Base-by-base conservation (phyloP, 2,329 filamentous ascomycete species). In the Helotiales sp. region DNA sequence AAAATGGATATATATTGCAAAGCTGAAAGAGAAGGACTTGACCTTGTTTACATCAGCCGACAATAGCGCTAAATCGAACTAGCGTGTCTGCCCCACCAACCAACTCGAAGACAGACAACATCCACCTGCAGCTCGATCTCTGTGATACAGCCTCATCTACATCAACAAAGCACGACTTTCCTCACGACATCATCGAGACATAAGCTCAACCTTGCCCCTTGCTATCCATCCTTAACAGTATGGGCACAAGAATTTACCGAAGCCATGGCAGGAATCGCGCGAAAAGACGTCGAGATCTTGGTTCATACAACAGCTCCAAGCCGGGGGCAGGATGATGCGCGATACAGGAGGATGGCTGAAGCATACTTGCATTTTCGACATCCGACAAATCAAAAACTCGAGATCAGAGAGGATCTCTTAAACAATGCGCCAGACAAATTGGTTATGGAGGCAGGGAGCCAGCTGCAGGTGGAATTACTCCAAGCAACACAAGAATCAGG, bases 381-480 rank as follows among this genome's bases (percentile, higher is more conserved):
- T 13, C 60, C 59, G 24, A 69, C 52, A 20, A 52, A 67, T 17
- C 50, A 63, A 20, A 64, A 26, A 32, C 28, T 76, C 28, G 47
- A 63, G 6, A 4, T 20, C 7, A 45, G 17, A 11, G 37, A 64
- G 3, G 40, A 63, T 6, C 37, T 43, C 20, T 1, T 32, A 30
- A 43, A 71, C 81, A 81, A 4, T 82, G 79, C 3, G 79, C 77
- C 17, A 6, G 62, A 50, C 15, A 63, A 82, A 80, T 40, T 74
- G 76, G 71, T 82, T 82, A 58, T 79, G 78, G 60, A 82, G 80
- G 17, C 79, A 75, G 68, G 82, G 80, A 34, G 80, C 79, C 70
- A 73, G 50, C 37, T 69, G 32, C 67, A 69, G n/a, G 68, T 68
- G 15, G 70, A 72, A 43, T 30, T 69, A 15, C 45, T 43, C 3